Conservation (phyloP, 2,329 filamentous ascomycete genomes). For the Dothiorella sarmentorum region DNA sequence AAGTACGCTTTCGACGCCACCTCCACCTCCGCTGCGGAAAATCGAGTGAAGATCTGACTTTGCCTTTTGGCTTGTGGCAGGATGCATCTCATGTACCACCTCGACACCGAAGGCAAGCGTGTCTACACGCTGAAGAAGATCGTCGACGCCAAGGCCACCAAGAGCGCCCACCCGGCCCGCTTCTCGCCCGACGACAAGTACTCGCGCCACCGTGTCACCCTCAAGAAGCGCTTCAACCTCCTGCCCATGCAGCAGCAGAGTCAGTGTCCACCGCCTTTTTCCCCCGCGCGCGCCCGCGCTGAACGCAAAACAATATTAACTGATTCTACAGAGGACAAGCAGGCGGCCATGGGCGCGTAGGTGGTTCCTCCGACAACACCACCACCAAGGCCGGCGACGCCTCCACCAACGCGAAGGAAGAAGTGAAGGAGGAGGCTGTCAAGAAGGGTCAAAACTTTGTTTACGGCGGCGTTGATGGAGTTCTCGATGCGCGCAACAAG, state of each 20-base stretch:
- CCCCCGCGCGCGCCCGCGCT: neutral
- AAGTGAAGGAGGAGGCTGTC: no score
- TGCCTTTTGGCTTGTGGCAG: conserved; percentile 22
- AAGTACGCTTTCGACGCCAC: no score
- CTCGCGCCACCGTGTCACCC: conserved; percentile 86
- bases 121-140: conserved; percentile 95
- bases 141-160: conserved; percentile 76
- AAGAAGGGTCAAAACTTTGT: no score
- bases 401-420: no score
- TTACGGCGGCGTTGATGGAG: conserved; percentile 2
- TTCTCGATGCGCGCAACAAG: no score
- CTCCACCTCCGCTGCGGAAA: no score
- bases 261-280: conserved; percentile 19
- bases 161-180: conserved; percentile 90
- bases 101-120: conserved; percentile 79
- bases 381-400: no score
- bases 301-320: neutral
- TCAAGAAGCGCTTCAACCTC: conserved; percentile 90
- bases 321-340: neutral
- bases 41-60: neutral
- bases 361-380: neutral
- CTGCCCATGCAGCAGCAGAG: conserved; percentile 82
- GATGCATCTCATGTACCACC: conserved; percentile 82
- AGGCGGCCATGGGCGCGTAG: conserved; percentile 1
- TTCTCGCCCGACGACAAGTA: conserved; percentile 99